Evolutionary conservation across 2,329 filamentous ascomycete species (phyloP).

Genomic region (Cadophora sp.): DNA sequence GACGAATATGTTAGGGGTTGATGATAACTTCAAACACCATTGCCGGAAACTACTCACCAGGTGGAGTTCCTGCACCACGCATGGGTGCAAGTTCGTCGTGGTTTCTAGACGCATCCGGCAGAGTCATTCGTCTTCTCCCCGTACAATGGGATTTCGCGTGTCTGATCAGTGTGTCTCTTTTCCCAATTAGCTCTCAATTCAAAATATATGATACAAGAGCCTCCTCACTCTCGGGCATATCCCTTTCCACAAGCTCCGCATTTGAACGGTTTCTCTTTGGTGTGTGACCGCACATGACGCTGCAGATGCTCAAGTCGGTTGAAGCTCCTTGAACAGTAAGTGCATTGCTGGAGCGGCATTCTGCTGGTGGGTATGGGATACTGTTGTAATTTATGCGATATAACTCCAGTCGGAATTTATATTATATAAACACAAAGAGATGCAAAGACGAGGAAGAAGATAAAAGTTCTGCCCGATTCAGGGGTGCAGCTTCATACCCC

Average conservation of each 20-base stretch:
- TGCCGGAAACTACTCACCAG: neutral
- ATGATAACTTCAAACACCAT: too few species aligned
- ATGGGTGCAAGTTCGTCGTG: neutral
- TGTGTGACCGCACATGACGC: neutral
- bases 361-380: too few species aligned
- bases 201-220: too few species aligned
- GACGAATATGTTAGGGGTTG: neutral
- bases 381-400: too few species aligned
- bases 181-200: too few species aligned
- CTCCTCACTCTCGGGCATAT: neutral
- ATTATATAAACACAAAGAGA: too few species aligned
- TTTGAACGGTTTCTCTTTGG: constrained; percentile 3
- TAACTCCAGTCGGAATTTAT: too few species aligned
- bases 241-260: constrained; percentile 4
- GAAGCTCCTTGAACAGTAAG: neutral
- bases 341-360: neutral
- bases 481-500: too few species aligned
- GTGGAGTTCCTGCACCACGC: neutral
- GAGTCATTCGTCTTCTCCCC: neutral
- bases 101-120: neutral
- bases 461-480: too few species aligned
- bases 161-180: neutral
- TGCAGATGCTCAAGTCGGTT: neutral
- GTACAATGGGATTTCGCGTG: constrained; percentile 1
- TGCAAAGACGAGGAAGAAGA: too few species aligned